Evolutionary conservation across 2,329 filamentous ascomycete species (phyloP), one percentile per base, ranked within the genome.

Genomic region (Ambrosiella cleistominuta): DNA sequence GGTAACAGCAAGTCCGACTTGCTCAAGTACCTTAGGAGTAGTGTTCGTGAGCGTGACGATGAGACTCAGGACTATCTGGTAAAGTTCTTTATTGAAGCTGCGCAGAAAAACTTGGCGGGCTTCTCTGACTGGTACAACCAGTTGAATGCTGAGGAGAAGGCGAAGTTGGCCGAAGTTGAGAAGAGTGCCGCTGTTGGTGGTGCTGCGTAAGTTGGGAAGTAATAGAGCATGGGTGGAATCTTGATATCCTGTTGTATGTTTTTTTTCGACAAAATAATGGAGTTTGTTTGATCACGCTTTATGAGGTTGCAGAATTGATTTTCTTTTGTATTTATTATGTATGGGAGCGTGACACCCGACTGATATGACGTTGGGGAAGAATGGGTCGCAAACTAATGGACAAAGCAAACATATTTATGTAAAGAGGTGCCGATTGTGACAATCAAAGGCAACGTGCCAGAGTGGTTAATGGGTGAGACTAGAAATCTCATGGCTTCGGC

Each of bases 61-160:
- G 89, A 95, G 74, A 95, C 90, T 7, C 88, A 95, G 68, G 80
- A 78, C 3, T 95, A 88, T 68, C 74, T 97, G 52, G 77, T 81
- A 1, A 81, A 90, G 12, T 96, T 95, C 72, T 96, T 96, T 71
- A 68, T 83, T 54, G 66, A 69, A 11, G 77, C 76, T 8, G 77
- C 74, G 9, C 72, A 70, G n/a, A 78, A 81, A 60, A 77, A 81
- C 63, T 69, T 75, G 50, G 75, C 75, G 56, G 73, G 72, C 59
- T 82, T 81, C 68, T 72, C 75, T 64, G 69, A 75, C 13, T 81
- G 78, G 77, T 81, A 78, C 64, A 71, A 68, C 59, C 70, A 76
- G 68, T 66, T 82, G 49, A 74, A 70, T n/a, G 73, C 75, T 3
- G 74, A 77, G 19, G 79, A 82, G 66, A 75, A 79, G 68, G 65